Evolutionary conservation across 768 basidiomycete genomes (phyloP), one percentile per base, ranked within the genome.

Genomic region (Rhodocollybia butyracea): DNA sequence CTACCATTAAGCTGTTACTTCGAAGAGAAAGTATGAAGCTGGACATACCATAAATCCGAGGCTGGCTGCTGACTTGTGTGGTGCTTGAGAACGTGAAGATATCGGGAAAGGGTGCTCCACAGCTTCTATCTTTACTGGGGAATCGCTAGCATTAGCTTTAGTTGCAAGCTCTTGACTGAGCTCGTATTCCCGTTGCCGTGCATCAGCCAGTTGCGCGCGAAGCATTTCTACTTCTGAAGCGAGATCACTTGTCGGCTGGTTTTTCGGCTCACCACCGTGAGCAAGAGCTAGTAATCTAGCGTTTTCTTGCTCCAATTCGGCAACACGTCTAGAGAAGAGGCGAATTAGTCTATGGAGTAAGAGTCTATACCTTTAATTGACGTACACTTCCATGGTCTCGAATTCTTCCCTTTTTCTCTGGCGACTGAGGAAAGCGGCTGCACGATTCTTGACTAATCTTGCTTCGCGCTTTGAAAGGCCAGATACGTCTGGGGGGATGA

Each of bases 381-480:
- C 88, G 74, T 74, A 93, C 90, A 88, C 72, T 77, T 94, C 92
- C 89, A 94, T 93, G 64, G 68, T 76, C 72, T 94, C 92, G 64
- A 92, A 94, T 73, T 94, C 91, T 73, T 94, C 92, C 54, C 92
- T 84, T 71, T 94, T 94, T 63, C 92, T 80, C 70, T 94, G 92
- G 68, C 92, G 79, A 72, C 86, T 88, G 66, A 94, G 86, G 76
- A 94, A 94, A 56, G 92, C 92, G 11, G 92, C 92, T 12, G 92
- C 92, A 55, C 92, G 82, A 73, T 94, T 94, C 78, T 94, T 94
- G 55, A 94, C 89, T 8, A 94, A 80, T 51, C 92, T 85, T 57
- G 92, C 92, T 72, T 94, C 92, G 48, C 92, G 89, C 71, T 94
- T 94, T 77, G 80, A 85, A 57, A 94, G 80, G 47, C 93, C 93